phyloP scores from a whole-genome alignment of 129 eudicot species.

The Ambrosia artemisiifolia region DNA sequence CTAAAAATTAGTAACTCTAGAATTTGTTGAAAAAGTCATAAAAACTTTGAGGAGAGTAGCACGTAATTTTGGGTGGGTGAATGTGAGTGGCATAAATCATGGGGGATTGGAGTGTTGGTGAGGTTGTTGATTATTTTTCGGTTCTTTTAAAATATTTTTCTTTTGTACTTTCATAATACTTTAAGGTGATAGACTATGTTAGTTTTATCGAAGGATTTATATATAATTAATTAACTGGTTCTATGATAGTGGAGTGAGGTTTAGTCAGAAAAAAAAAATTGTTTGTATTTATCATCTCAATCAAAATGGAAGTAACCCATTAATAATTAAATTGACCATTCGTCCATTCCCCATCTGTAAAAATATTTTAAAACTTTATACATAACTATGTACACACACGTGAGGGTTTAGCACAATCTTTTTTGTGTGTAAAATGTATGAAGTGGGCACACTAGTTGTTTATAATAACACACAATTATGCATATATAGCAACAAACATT shows the following conservation, averaged over 20 bases:
- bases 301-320: too few species aligned
- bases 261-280: neutral
- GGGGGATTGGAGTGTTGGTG: constrained; percentile 16
- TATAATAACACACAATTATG: too few species aligned
- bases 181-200: neutral
- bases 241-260: neutral
- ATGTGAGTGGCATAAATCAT: constrained; percentile 13
- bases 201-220: neutral
- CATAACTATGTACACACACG: too few species aligned
- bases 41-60: constrained; percentile 6
- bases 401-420: too few species aligned
- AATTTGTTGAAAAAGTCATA: neutral
- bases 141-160: neutral
- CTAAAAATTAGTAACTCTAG: neutral
- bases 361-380: too few species aligned
- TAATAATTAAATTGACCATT: too few species aligned
- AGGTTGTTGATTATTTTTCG: neutral
- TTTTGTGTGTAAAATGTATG: too few species aligned
- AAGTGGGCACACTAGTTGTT: too few species aligned
- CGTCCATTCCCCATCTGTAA: too few species aligned
- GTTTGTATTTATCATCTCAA: neutral
- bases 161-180: neutral
- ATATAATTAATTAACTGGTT: neutral
- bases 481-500: too few species aligned
- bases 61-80: neutral